Percentiles rank a stretch among this genome's conserved stretches.
These are phyloP conservation scores for Hirsutella rhossiliensis DNA, from an alignment of 2,329 filamentous ascomycete genomes.

Conservation along the genomic window DNA sequence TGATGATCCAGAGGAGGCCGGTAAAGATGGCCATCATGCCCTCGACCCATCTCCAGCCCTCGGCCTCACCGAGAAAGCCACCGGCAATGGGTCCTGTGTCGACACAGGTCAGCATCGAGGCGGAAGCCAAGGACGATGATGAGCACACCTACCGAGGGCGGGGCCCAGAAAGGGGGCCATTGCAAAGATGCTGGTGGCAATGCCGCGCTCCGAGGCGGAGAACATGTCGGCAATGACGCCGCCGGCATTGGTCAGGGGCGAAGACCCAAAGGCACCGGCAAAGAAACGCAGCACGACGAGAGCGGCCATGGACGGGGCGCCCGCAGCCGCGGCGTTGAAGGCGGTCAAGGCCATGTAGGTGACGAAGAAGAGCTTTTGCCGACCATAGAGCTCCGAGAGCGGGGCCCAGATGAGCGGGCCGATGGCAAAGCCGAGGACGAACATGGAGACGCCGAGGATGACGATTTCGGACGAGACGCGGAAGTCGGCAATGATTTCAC, in stretches of 20 bases:
- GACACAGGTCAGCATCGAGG: background rate
- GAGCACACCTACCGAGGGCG: constrained; percentile 26
- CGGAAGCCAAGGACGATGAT: background rate
- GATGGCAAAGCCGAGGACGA: constrained; percentile 49
- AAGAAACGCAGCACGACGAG: constrained; percentile 61
- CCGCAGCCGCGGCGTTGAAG: constrained; percentile 50
- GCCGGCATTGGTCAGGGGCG: constrained; percentile 49
- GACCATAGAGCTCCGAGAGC: constrained; percentile 50
- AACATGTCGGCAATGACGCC: constrained; percentile 56
- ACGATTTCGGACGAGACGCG: constrained; percentile 35
- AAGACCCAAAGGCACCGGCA: constrained; percentile 49
- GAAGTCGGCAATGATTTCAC: constrained; percentile 43
- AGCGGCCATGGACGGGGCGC: constrained; percentile 42
- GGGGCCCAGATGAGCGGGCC: constrained; percentile 56
- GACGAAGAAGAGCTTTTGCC: constrained; percentile 45
- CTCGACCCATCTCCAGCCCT: constrained; percentile 54
- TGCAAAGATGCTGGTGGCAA: constrained; percentile 47
- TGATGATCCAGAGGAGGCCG: constrained; percentile 43
- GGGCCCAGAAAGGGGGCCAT: constrained; percentile 54
- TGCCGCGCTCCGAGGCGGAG: constrained; percentile 37
- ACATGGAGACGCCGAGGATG: constrained; percentile 51
- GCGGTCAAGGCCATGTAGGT: constrained; percentile 46
- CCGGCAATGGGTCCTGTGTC: constrained; percentile 44
- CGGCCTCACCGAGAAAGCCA: constrained; percentile 47
- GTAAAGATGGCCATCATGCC: constrained; percentile 51